Conservation (phyloP, 2,329 filamentous ascomycete species). For the Juglanconis juglandina region DNA sequence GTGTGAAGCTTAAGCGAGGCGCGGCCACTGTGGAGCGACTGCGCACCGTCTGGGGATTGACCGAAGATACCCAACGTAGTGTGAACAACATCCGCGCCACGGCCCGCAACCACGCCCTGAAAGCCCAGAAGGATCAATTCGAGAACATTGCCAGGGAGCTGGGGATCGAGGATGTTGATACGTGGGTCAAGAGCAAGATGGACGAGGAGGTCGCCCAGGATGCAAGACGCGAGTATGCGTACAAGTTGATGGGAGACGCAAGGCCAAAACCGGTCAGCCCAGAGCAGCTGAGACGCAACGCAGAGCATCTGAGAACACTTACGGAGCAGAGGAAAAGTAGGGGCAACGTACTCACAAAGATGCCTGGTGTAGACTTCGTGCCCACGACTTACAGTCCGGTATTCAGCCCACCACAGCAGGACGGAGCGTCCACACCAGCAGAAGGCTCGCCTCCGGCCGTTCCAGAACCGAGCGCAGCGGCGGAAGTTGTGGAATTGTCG, state of each 20-base stretch:
- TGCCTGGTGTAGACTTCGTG: neutral
- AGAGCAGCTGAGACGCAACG: neutral
- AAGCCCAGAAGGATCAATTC: conserved; percentile 6
- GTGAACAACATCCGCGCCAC: conserved; percentile 1
- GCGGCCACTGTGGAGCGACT: conserved; percentile 10
- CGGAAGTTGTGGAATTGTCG: neutral
- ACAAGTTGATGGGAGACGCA: conserved; percentile 10
- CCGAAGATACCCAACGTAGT: neutral
- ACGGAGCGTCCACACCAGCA: neutral
- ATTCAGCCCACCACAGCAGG: neutral
- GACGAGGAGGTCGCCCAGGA: conserved; percentile 4
- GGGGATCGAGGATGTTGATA: conserved; percentile 3
- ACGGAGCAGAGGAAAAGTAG: neutral
- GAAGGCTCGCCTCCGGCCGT: neutral
- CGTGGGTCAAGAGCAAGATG: conserved; percentile 13
- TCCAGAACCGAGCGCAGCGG: neutral
- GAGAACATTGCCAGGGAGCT: conserved; percentile 13
- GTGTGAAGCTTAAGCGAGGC: conserved; percentile 3
- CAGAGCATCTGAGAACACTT: neutral
- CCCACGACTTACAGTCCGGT: neutral
- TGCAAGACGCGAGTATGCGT: conserved; percentile 4
- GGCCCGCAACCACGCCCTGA: neutral
- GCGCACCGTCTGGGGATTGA: conserved; percentile 9
- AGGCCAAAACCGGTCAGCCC: neutral
- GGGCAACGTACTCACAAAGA: neutral